phyloP scores from a whole-genome alignment of 2,329 filamentous ascomycete genomes.

The Shiraia sp. region DNA sequence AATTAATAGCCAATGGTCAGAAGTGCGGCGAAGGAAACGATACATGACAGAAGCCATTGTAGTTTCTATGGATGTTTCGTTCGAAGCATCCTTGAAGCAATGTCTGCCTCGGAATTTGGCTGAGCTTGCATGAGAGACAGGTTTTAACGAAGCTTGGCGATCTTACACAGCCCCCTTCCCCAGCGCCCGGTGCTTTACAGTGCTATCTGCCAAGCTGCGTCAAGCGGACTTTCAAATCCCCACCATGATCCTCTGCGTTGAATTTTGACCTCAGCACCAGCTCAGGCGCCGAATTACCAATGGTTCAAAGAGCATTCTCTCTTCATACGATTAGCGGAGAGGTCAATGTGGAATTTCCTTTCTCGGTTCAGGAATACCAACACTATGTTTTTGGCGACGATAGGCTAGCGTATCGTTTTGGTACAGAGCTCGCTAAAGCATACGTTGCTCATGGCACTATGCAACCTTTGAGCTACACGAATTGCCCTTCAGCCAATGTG shows the following conservation, averaged over 20 bases:
- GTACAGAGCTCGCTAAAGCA: slow-evolving; percentile 31
- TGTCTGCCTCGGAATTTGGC: too few relatives aligned
- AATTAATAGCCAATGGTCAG: too few relatives aligned
- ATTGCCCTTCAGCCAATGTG: slow-evolving; percentile 13
- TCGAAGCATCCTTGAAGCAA: too few relatives aligned
- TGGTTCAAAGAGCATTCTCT: slow-evolving; percentile 26
- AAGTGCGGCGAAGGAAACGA: too few relatives aligned
- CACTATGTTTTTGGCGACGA: slow-evolving; percentile 31
- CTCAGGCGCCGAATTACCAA: slow-evolving; percentile 11
- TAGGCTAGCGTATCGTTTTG: slow-evolving; percentile 26
- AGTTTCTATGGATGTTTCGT: too few relatives aligned
- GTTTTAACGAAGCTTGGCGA: slow-evolving; percentile 9
- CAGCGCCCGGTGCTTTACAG: slow-evolving; percentile 8
- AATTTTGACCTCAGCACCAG: slow-evolving; percentile 7
- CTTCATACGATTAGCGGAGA: slow-evolving; percentile 19
- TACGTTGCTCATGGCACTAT: slow-evolving; percentile 16
- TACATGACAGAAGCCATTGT: too few relatives aligned
- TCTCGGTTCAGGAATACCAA: slow-evolving; percentile 26
- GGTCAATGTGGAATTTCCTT: slow-evolving; percentile 19
- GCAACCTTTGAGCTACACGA: slow-evolving; percentile 10
- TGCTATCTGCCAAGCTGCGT: slow-evolving; percentile 15
- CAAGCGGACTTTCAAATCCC: slow-evolving; percentile 20
- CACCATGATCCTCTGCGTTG: slow-evolving; percentile 2
- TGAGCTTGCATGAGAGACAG: too few relatives aligned
- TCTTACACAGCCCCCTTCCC: slow-evolving; percentile 24